Percentiles rank a stretch among this genome's conserved stretches.
Evolutionary conservation across 192 early-diverging fungal species (phyloP).

Genomic region (Coemansia sp.): DNA sequence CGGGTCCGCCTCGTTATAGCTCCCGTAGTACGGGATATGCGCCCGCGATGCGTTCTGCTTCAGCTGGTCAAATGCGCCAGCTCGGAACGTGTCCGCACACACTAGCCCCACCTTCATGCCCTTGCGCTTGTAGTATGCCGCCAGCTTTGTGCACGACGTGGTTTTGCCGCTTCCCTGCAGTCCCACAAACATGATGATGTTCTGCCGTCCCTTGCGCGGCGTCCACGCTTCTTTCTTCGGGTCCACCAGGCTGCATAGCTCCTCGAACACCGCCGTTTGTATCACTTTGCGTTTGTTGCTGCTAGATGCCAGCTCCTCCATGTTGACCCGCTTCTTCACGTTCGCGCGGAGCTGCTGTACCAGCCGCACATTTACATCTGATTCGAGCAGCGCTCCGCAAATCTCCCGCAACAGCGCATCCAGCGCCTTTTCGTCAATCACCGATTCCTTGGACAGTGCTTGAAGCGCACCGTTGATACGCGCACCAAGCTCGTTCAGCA

Average conservation of each 20-base stretch:
- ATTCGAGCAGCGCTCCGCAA: constrained; percentile 80
- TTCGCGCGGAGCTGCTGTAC: constrained; percentile 82
- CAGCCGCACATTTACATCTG: constrained; percentile 89
- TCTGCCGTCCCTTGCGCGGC: constrained; percentile 78
- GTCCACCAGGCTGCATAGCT: constrained; percentile 82
- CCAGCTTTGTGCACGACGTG: constrained; percentile 95
- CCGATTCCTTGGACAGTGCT: constrained; percentile 75
- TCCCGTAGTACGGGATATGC: constrained; percentile 93
- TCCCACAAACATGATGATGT: constrained; percentile 97
- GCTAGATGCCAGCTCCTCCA: constrained; percentile 79
- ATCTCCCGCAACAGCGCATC: constrained; percentile 84
- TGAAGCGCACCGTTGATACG: constrained; percentile 83
- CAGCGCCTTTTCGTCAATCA: constrained; percentile 85
- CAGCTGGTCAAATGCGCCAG: constrained; percentile 97
- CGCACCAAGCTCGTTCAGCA: constrained; percentile 87
- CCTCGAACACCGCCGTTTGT: constrained; percentile 89
- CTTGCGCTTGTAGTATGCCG: constrained; percentile 87
- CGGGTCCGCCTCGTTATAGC: constrained; percentile 91
- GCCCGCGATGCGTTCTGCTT: constrained; percentile 97
- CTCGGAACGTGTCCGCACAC: constrained; percentile 95
- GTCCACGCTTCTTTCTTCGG: constrained; percentile 83
- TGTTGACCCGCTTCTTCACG: constrained; percentile 75
- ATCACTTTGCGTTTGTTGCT: constrained; percentile 85
- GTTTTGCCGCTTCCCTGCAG: constrained; percentile 95
- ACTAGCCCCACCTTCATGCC: constrained; percentile 92